Evolutionary conservation across 75 land plant species (phyloP).

Genomic region (Pinus taeda): DNA sequence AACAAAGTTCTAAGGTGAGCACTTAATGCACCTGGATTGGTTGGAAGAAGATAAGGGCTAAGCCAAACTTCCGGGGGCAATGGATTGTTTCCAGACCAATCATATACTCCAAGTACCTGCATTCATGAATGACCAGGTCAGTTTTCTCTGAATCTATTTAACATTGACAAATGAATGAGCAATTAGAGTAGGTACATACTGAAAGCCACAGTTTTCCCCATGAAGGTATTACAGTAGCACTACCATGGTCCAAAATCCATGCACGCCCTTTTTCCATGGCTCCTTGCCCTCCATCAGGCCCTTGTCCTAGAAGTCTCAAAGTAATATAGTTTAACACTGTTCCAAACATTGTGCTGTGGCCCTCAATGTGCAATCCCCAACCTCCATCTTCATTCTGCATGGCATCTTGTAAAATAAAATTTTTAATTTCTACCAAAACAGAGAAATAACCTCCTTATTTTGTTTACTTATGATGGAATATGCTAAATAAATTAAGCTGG

Average conservation of each 20-base stretch:
- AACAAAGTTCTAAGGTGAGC: too few species aligned
- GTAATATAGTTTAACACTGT: constrained; percentile 81
- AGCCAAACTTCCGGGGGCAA: constrained; percentile 94
- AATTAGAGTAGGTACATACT: constrained; percentile 27
- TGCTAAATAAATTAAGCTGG: too few species aligned
- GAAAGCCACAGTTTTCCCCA: constrained; percentile 99
- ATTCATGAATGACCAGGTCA: neutral
- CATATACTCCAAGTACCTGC: constrained; percentile 96
- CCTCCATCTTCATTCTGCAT: constrained; percentile 91
- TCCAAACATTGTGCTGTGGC: constrained; percentile 96
- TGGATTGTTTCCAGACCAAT: constrained; percentile 96
- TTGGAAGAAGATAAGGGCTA: constrained; percentile 76
- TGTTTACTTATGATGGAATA: too few species aligned
- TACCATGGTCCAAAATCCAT: constrained; percentile 96
- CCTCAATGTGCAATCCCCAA: constrained; percentile 99
- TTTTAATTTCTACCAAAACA: too few species aligned
- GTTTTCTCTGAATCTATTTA: too few species aligned
- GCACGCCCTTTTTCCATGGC: constrained; percentile 71
- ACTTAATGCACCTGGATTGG: constrained; percentile 81
- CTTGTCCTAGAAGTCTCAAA: constrained; percentile 90
- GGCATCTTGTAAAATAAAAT: too few species aligned
- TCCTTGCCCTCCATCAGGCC: constrained; percentile 57
- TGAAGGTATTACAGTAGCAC: constrained; percentile 82
- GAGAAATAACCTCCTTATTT: too few species aligned
- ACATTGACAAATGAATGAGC: too few species aligned